Conservation (phyloP, 768 basidiomycete species). For the Cystofilobasidium macerans region DNA sequence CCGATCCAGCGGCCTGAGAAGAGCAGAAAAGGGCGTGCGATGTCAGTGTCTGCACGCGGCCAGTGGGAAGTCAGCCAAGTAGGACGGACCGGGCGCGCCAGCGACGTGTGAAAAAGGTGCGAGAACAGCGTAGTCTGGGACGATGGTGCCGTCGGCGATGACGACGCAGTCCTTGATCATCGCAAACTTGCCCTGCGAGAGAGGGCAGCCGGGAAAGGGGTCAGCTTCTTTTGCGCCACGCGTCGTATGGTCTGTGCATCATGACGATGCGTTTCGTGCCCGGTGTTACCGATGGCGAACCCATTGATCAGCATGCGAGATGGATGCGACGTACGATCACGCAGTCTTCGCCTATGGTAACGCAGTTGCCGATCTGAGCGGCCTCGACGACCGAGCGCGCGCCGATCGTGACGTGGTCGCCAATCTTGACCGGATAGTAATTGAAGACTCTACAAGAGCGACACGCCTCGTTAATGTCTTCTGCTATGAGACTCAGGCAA, state of each 20-base stretch:
- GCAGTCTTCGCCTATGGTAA: conserved; percentile 90
- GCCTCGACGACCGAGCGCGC: conserved; percentile 83
- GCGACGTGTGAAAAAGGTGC: conserved; percentile 74
- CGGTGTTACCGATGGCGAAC: not conserved
- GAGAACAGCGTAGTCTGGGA: conserved; percentile 85
- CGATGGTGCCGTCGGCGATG: conserved; percentile 75
- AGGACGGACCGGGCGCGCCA: conserved; percentile 69
- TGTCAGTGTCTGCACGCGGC: not conserved
- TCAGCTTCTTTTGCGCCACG: too few relatives aligned
- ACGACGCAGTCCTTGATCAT: conserved; percentile 92
- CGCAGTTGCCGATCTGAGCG: conserved; percentile 83
- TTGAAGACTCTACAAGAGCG: conserved; percentile 48
- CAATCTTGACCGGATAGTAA: conserved; percentile 95
- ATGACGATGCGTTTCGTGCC: too few relatives aligned
- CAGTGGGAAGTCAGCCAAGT: not conserved
- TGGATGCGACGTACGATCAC: conserved; percentile 57
- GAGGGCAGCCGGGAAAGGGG: too few relatives aligned
- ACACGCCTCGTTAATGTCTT: too few relatives aligned
- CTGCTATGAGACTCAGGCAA: conserved; percentile 9
- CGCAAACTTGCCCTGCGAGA: conserved; percentile 95
- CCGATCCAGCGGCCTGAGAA: conserved; percentile 60
- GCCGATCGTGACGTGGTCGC: conserved; percentile 89
- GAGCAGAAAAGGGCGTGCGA: not conserved
- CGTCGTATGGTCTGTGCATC: too few relatives aligned
- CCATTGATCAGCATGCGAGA: not conserved